These are phyloP conservation scores for Teunomyces funiuensis DNA, from an alignment of 805 yeast genomes.

Conservation along the genomic window DNA sequence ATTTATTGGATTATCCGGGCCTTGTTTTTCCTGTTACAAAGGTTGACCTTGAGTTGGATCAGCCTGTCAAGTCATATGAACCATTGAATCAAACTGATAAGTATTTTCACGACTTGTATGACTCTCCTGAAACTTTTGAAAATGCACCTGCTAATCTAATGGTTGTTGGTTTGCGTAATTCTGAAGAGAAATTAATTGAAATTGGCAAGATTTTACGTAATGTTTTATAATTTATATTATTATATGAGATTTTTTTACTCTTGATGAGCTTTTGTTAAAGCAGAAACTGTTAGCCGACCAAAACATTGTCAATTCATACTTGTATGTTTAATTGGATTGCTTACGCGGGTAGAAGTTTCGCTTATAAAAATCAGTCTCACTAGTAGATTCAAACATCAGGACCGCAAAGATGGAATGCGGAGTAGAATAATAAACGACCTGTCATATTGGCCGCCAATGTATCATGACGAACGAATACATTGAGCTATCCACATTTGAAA, in stretches of 20 bases:
- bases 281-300: too few species aligned
- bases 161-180: conserved; percentile 18
- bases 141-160: conserved; percentile 18
- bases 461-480: conserved; percentile 4
- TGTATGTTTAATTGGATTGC: background rate
- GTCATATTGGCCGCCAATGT: background rate
- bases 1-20: conserved; percentile 69
- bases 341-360: background rate
- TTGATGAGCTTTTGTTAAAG: too few species aligned
- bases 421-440: background rate
- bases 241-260: background rate
- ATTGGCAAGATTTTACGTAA: conserved; percentile 12
- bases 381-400: background rate
- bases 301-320: too few species aligned
- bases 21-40: conserved; percentile 46
- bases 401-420: conserved; percentile 1
- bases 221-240: background rate
- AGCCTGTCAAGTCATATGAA: conserved; percentile 11
- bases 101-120: conserved; percentile 13
- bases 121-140: conserved; percentile 14
- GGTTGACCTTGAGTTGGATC: conserved; percentile 15
- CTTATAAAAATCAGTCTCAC: background rate
- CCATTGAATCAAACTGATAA: conserved; percentile 16
- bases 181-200: conserved; percentile 19
- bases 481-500: conserved; percentile 6